A percentile compares a stretch with the other conserved stretches of the same genome.
phyloP scores from a whole-genome alignment of 768 basidiomycete genomes.

The Panellus pusillus region DNA sequence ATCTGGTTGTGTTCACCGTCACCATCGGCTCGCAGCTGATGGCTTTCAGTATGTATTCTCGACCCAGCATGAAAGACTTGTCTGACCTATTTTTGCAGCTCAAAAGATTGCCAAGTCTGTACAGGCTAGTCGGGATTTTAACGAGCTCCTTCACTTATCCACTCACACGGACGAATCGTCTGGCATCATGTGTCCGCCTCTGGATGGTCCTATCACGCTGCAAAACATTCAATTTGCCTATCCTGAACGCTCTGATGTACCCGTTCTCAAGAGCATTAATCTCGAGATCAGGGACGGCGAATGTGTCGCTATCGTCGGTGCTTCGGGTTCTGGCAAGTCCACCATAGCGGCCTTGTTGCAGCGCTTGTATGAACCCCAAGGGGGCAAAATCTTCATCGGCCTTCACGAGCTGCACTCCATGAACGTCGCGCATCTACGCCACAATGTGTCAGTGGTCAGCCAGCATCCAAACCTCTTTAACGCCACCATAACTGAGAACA shows the following conservation, averaged over 20 bases:
- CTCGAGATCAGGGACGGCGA: constrained; percentile 69
- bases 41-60: constrained; percentile 74
- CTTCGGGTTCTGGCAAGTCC: constrained; percentile 85
- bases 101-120: constrained; percentile 85
- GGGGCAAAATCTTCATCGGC: constrained; percentile 59
- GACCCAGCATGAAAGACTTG: background rate
- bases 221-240: constrained; percentile 80
- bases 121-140: constrained; percentile 81
- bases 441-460: constrained; percentile 74
- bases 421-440: constrained; percentile 66
- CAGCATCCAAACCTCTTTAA: constrained; percentile 82
- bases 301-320: constrained; percentile 78
- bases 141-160: constrained; percentile 61
- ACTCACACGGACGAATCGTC: constrained; percentile 67
- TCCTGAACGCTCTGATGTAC: constrained; percentile 72
- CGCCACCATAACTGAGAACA: constrained; percentile 73
- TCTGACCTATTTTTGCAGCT: constrained; percentile 33
- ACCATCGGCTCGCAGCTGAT: constrained; percentile 89
- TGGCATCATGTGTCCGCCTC: constrained; percentile 63
- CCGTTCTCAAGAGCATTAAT: constrained; percentile 66
- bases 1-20: constrained; percentile 90
- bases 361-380: constrained; percentile 71
- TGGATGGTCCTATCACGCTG: constrained; percentile 71
- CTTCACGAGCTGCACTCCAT: constrained; percentile 45
- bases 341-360: constrained; percentile 77